Evolutionary conservation across 495 filamentous ascomycete species (phyloP).

Genomic region (Penicillium pancosmium): DNA sequence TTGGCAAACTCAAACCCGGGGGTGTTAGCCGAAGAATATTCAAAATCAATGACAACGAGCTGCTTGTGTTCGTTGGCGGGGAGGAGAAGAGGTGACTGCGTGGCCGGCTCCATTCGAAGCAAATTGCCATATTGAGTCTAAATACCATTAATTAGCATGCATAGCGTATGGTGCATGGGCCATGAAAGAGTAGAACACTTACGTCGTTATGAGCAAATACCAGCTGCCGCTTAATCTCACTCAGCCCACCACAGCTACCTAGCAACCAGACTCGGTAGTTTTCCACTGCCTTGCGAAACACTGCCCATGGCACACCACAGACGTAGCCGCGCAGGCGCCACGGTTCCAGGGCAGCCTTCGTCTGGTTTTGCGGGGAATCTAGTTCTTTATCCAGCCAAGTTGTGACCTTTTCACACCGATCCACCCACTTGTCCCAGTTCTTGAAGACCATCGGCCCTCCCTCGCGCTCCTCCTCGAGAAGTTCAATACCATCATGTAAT

Average conservation of each 20-base stretch:
- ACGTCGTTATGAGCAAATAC: conserved; percentile 99
- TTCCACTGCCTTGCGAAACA: conserved; percentile 74
- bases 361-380: conserved; percentile 42
- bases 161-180: neutral
- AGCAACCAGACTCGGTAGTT: conserved; percentile 76
- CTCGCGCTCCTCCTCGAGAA: conserved; percentile 74
- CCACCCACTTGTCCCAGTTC: conserved; percentile 96
- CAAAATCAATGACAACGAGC: conserved; percentile 96
- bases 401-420: conserved; percentile 75
- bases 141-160: conserved; percentile 18
- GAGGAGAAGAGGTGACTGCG: conserved; percentile 83
- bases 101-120: conserved; percentile 80
- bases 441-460: conserved; percentile 81
- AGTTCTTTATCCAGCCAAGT: conserved; percentile 75
- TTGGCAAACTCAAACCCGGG: conserved; percentile 94
- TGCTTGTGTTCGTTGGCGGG: conserved; percentile 93
- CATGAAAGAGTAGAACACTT: conserved; percentile 33
- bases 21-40: conserved; percentile 91
- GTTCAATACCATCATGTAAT: conserved; percentile 88
- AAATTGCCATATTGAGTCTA: conserved; percentile 99
- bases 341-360: conserved; percentile 39
- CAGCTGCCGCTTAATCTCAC: conserved; percentile 69
- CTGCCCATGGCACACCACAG: conserved; percentile 82
- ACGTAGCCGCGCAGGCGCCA: conserved; percentile 75
- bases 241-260: conserved; percentile 66